phyloP scores from a whole-genome alignment of 129 eudicot species.

The Cynara cardunculus region DNA sequence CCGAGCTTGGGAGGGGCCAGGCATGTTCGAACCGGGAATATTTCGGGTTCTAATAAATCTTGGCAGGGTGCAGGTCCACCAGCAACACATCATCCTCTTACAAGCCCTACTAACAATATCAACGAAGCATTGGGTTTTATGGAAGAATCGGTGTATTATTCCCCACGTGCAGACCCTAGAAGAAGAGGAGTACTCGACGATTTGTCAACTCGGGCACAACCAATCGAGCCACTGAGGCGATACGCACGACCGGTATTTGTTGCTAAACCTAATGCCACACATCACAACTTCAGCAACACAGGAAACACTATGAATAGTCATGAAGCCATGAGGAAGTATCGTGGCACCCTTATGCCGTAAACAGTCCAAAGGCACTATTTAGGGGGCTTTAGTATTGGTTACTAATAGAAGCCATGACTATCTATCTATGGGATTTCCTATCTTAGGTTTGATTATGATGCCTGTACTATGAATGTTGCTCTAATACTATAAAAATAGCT shows the following conservation, averaged over 20 bases:
- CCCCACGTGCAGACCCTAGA: constrained; percentile 30
- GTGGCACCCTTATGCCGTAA: neutral
- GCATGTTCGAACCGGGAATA: neutral
- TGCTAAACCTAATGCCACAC: constrained; percentile 9
- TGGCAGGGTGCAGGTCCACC: constrained; percentile 13
- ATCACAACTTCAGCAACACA: neutral
- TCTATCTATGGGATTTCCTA: neutral
- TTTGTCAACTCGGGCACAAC: constrained; percentile 31
- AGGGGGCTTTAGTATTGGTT: neutral
- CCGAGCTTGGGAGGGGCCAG: neutral
- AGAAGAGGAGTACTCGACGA: constrained; percentile 31
- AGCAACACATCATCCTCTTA: constrained; percentile 18
- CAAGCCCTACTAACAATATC: constrained; percentile 13
- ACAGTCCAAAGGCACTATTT: neutral
- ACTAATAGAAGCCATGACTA: neutral
- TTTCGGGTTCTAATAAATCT: constrained; percentile 14
- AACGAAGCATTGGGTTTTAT: constrained; percentile 27
- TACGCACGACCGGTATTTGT: constrained; percentile 32
- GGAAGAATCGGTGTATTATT: constrained; percentile 26
- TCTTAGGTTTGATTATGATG: constrained; percentile 8
- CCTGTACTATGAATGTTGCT: constrained; percentile 5
- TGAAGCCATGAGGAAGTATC: neutral
- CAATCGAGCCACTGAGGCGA: constrained; percentile 27
- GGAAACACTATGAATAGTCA: neutral
- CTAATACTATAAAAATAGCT: neutral